Evolutionary conservation across 208 protist genomes (phyloP).

Genomic region (Trypanosoma theileri): DNA sequence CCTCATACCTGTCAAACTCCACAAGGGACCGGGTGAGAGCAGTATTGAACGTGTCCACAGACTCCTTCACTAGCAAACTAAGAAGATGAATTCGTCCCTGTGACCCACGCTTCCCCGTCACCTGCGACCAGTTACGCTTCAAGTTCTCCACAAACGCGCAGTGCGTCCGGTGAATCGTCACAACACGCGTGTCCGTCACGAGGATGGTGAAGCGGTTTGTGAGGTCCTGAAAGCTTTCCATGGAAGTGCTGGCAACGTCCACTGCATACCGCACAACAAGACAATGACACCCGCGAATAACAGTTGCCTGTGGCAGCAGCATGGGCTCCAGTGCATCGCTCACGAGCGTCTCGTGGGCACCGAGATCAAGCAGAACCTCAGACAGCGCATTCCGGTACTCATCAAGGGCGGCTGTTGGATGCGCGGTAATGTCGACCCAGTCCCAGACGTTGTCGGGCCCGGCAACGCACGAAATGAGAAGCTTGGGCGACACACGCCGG

Average conservation of each 20-base stretch:
- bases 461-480: constrained; percentile 59
- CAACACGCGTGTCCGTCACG: constrained; percentile 33
- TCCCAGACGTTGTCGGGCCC: constrained; percentile 32
- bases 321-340: constrained; percentile 60
- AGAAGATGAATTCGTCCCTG: constrained; percentile 30
- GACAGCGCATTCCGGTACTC: constrained; percentile 61
- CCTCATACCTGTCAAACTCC: constrained; percentile 77
- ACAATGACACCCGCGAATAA: constrained; percentile 46
- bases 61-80: constrained; percentile 71
- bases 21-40: constrained; percentile 65
- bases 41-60: constrained; percentile 55
- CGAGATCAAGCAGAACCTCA: constrained; percentile 50
- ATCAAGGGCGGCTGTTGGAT: constrained; percentile 57
- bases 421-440: constrained; percentile 73
- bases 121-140: constrained; percentile 46
- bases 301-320: constrained; percentile 72
- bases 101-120: background rate
- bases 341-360: constrained; percentile 53
- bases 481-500: constrained; percentile 48
- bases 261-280: constrained; percentile 75
- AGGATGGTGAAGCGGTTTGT: constrained; percentile 79
- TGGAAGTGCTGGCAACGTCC: constrained; percentile 34
- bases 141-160: constrained; percentile 69
- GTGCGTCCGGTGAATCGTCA: constrained; percentile 76
- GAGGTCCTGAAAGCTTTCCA: constrained; percentile 71